Conservation (phyloP, 768 basidiomycete genomes). For the Mycena olivaceomarginata region DNA sequence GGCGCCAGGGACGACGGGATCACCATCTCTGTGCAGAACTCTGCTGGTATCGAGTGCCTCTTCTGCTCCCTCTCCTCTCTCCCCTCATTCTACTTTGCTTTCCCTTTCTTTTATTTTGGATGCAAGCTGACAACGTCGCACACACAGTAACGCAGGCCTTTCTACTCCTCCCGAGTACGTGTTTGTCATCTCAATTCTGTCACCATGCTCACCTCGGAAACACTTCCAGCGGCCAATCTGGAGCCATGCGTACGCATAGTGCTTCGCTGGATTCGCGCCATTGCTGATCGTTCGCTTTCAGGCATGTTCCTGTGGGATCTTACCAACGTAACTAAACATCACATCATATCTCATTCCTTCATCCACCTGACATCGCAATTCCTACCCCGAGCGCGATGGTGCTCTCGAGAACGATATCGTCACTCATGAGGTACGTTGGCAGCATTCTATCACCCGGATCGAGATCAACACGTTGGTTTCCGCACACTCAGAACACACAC, state of each 20-base stretch:
- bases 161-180: conserved; percentile 8
- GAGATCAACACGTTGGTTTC: no score
- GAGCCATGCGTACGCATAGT: conserved; percentile 59
- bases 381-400: conserved; percentile 76
- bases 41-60: background rate
- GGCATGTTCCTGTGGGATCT: conserved; percentile 62
- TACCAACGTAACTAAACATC: no score
- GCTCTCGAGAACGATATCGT: conserved; percentile 78
- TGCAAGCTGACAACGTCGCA: no score
- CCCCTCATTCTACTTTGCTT: no score
- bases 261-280: background rate
- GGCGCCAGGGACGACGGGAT: background rate
- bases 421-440: conserved; percentile 53
- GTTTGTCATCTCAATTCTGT: no score
- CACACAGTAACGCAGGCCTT: conserved; percentile 48
- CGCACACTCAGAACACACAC: conserved; percentile 56
- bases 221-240: conserved; percentile 56
- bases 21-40: conserved; percentile 1
- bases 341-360: conserved; percentile 31
- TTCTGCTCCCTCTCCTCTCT: no score
- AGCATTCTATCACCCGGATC: background rate
- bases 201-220: background rate
- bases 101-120: no score
- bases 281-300: conserved; percentile 21
- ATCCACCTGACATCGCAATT: conserved; percentile 36